Conservation (phyloP, 2,329 filamentous ascomycete genomes). For the Botrytis hyacinthi region DNA sequence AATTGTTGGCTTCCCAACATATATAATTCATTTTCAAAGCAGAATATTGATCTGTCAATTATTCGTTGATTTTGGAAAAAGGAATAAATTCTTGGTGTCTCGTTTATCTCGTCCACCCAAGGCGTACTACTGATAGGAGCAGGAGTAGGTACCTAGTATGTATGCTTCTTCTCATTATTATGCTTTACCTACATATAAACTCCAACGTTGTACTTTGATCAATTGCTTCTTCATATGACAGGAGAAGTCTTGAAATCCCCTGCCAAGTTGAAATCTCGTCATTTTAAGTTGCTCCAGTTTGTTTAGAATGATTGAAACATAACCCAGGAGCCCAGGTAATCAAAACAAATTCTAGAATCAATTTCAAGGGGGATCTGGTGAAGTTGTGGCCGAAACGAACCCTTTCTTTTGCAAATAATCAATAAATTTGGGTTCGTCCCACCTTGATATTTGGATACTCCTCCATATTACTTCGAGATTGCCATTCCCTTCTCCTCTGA, state of each 20-base stretch:
- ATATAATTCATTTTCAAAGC: background rate
- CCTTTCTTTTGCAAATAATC: background rate
- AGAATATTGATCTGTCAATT: background rate
- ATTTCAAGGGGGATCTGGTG: background rate
- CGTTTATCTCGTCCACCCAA: background rate
- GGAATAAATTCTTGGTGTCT: background rate
- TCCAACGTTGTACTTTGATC: background rate
- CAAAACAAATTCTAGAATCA: background rate
- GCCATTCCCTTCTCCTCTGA: background rate
- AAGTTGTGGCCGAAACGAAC: background rate
- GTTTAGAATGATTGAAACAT: background rate
- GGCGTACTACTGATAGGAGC: background rate
- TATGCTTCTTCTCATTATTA: background rate
- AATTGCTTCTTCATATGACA: background rate
- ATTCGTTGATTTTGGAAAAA: background rate
- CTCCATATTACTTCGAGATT: background rate
- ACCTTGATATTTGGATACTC: background rate
- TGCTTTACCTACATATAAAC: background rate
- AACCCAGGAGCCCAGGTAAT: background rate
- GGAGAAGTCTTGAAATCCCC: background rate
- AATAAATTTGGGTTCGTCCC: background rate
- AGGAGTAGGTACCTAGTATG: too few species aligned
- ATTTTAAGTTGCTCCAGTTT: slow-evolving; percentile 13
- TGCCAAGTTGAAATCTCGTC: background rate
- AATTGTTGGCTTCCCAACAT: background rate